These are phyloP conservation scores for Sanghuangporus baumii DNA, from an alignment of 1,284 basidiomycete species.

Conservation along the genomic window DNA sequence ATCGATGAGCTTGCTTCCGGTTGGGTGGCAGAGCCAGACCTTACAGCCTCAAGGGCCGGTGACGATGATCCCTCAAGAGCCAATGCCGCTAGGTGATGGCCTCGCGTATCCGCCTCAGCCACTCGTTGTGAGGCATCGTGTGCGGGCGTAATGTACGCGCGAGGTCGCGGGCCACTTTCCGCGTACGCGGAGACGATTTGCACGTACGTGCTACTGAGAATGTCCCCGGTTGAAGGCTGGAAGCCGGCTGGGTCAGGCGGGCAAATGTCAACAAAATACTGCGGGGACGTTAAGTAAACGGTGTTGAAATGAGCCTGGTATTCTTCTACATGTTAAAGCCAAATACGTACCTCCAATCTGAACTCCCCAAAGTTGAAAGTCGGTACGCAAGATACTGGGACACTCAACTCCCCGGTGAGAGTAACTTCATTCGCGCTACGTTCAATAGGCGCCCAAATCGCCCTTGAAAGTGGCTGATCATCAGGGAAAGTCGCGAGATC, in stretches of 20 bases:
- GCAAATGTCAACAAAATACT: constrained; percentile 16
- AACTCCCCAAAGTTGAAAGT: constrained; percentile 12
- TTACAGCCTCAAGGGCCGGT: neutral
- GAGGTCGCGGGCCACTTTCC: constrained; percentile 4
- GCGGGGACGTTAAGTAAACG: neutral
- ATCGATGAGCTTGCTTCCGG: neutral
- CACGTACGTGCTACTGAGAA: constrained; percentile 1
- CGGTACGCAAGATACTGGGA: constrained; percentile 8
- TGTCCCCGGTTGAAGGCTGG: neutral
- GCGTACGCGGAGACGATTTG: constrained; percentile 2
- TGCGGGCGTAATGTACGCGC: constrained; percentile 11
- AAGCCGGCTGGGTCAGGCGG: constrained; percentile 10
- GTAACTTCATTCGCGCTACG: neutral
- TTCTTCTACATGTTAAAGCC: too few species aligned
- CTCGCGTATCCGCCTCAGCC: neutral
- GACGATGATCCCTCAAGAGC: neutral
- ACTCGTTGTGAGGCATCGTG: constrained; percentile 1
- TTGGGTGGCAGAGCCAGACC: neutral
- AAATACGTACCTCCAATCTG: neutral
- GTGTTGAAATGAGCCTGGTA: too few species aligned
- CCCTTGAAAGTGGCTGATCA: neutral
- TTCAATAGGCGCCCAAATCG: constrained; percentile 10
- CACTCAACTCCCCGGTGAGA: constrained; percentile 10
- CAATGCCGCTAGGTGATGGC: neutral
- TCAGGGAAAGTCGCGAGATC: neutral